Percentiles rank a stretch among this genome's conserved stretches.
Conservation (phyloP, 106 monocot genomes). For the Apostasia shenzhenica region DNA sequence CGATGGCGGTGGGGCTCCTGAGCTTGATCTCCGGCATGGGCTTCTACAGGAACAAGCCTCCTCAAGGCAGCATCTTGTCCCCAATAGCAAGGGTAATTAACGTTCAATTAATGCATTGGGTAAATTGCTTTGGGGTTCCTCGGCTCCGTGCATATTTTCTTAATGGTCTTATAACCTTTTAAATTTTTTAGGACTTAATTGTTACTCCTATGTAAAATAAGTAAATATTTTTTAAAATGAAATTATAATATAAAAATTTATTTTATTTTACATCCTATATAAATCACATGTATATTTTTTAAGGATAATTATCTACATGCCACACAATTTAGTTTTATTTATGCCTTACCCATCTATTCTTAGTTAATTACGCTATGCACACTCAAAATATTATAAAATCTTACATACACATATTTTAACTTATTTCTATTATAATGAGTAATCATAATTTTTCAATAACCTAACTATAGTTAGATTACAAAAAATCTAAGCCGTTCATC, state of each 20-base stretch:
- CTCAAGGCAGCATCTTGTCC: conserved; percentile 73
- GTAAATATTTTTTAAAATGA: neutral
- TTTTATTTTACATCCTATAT: too few species aligned
- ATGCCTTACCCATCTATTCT: neutral
- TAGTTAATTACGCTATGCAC: too few species aligned
- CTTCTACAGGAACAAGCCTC: conserved; percentile 74
- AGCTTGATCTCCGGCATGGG: conserved; percentile 36
- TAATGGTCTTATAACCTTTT: neutral
- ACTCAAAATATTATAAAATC: too few species aligned
- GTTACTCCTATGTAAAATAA: neutral
- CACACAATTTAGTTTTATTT: too few species aligned
- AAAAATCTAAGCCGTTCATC: too few species aligned
- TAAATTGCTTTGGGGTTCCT: neutral
- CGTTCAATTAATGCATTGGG: neutral
- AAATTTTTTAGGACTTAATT: neutral
- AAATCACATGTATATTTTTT: too few species aligned
- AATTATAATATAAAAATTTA: neutral
- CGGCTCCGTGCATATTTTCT: neutral
- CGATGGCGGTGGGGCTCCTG: conserved; percentile 49
- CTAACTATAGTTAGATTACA: too few species aligned
- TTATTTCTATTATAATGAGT: too few species aligned
- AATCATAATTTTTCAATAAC: too few species aligned
- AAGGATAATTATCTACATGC: too few species aligned
- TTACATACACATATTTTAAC: too few species aligned
- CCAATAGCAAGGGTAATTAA: conserved; percentile 55